A percentile compares a stretch with the other conserved stretches of the same genome.
Conservation (phyloP, 2,329 filamentous ascomycete species). For the Hymenoscyphus albidus region DNA sequence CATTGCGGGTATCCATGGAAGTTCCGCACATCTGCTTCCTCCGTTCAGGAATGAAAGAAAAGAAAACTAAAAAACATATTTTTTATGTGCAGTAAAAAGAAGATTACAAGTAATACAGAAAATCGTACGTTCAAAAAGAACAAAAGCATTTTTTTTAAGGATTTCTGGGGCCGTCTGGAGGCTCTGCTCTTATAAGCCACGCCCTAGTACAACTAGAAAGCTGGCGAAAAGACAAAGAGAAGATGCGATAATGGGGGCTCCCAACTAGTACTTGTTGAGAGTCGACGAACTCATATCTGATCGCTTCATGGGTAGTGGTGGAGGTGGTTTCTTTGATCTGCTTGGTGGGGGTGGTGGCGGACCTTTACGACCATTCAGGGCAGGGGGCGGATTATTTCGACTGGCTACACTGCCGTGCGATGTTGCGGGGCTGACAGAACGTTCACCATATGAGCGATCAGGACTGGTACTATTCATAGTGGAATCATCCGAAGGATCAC, state of each 20-base stretch:
- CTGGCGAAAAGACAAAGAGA: background rate
- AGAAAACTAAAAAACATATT: background rate
- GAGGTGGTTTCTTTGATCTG: conserved; percentile 62
- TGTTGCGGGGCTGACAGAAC: conserved; percentile 51
- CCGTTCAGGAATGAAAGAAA: background rate
- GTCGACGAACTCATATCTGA: conserved; percentile 33
- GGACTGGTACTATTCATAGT: conserved; percentile 47
- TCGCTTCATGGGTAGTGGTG: conserved; percentile 61
- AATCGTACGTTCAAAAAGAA: background rate
- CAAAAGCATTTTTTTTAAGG: background rate
- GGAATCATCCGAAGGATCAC: conserved; percentile 47
- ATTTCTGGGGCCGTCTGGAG: background rate
- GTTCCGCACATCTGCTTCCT: background rate
- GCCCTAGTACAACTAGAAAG: background rate
- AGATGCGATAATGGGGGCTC: background rate
- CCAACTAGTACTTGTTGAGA: conserved; percentile 22
- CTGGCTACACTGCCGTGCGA: conserved; percentile 49
- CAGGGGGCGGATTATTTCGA: conserved; percentile 48
- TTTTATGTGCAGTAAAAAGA: background rate
- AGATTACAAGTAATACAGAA: background rate
- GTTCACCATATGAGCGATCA: conserved; percentile 45
- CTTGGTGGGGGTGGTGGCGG: conserved; percentile 61
- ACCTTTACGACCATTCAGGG: conserved; percentile 42
- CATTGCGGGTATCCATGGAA: background rate
- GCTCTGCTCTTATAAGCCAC: background rate